These are phyloP conservation scores for Gossypium thurberi DNA, from an alignment of 345 rosid genomes.

Conservation along the genomic window DNA sequence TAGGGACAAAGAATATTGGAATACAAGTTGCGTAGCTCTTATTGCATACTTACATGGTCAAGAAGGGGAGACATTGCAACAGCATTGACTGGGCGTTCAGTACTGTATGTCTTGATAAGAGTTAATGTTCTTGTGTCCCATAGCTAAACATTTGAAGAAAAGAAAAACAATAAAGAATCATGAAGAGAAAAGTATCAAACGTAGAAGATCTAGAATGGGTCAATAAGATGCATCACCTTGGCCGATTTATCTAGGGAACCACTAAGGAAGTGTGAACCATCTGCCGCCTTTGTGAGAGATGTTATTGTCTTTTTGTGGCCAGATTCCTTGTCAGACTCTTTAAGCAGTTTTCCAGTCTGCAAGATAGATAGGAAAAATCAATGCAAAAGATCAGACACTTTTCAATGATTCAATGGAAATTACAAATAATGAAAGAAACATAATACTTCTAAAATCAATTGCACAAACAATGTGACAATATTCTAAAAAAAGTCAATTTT, in stretches of 20 bases:
- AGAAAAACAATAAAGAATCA: not conserved
- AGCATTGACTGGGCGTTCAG: slow-evolving; percentile 95
- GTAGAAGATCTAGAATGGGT: not conserved
- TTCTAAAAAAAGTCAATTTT: too few species aligned
- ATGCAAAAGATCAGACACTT: not conserved
- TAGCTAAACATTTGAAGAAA: slow-evolving; percentile 38
- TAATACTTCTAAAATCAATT: too few species aligned
- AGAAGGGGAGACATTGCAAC: slow-evolving; percentile 95
- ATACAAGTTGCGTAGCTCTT: not conserved
- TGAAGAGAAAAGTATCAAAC: slow-evolving; percentile 1
- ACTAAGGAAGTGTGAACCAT: slow-evolving; percentile 77
- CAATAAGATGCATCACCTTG: slow-evolving; percentile 38
- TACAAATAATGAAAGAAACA: not conserved
- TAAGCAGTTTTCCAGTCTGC: slow-evolving; percentile 84
- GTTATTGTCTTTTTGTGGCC: slow-evolving; percentile 87
- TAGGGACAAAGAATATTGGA: not conserved
- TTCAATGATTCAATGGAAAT: not conserved
- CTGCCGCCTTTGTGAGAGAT: slow-evolving; percentile 70
- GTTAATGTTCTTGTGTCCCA: slow-evolving; percentile 87
- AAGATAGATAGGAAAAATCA: slow-evolving; percentile 2
- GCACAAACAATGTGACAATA: too few species aligned
- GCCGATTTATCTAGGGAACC: slow-evolving; percentile 97
- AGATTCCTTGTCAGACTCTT: slow-evolving; percentile 56
- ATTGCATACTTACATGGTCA: slow-evolving; percentile 58
- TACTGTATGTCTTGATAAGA: slow-evolving; percentile 77